phyloP scores from a whole-genome alignment of 2,329 filamentous ascomycete species.

The Ophiostoma montium region DNA sequence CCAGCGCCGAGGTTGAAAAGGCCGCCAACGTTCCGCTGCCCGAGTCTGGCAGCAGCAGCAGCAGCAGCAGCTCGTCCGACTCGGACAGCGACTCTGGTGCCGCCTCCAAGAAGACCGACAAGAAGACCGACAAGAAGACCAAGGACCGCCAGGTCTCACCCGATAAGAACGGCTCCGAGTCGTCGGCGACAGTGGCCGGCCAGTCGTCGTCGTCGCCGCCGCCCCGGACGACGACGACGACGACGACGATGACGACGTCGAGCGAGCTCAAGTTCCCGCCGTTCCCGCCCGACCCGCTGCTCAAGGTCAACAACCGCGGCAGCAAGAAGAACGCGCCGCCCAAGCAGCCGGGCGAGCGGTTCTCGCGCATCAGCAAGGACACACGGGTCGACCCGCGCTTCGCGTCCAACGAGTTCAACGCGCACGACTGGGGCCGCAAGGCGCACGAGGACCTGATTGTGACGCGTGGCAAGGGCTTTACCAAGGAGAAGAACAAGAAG shows the following conservation, averaged over 20 bases:
- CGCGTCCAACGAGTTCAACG: constrained; percentile 60
- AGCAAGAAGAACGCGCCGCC: constrained; percentile 31
- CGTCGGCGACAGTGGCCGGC: constrained; percentile 31
- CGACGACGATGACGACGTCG: too few species aligned
- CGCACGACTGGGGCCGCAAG: constrained; percentile 80
- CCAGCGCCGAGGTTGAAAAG: constrained; percentile 16
- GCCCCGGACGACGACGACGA: too few species aligned
- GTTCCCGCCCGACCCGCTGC: constrained; percentile 36
- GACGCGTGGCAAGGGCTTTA: constrained; percentile 92
- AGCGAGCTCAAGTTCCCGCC: constrained; percentile 28
- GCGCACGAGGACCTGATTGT: constrained; percentile 81
- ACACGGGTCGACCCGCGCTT: constrained; percentile 54
- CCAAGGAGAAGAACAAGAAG: constrained; percentile 99
- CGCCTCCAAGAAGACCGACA: not conserved
- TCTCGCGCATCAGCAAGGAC: constrained; percentile 61
- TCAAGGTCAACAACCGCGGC: constrained; percentile 25
- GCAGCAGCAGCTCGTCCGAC: constrained; percentile 3
- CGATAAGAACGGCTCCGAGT: constrained; percentile 22
- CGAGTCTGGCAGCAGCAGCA: constrained; percentile 19
- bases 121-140: not conserved
- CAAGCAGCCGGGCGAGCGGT: constrained; percentile 51
- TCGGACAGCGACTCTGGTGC: constrained; percentile 2
- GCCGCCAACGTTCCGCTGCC: constrained; percentile 18
- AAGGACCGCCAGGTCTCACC: constrained; percentile 1
- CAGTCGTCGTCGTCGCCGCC: constrained; percentile 29